Evolutionary conservation across 306 rosid genomes (phyloP), one percentile per base, ranked within the genome.

Genomic region (Trifolium fragiferum): DNA sequence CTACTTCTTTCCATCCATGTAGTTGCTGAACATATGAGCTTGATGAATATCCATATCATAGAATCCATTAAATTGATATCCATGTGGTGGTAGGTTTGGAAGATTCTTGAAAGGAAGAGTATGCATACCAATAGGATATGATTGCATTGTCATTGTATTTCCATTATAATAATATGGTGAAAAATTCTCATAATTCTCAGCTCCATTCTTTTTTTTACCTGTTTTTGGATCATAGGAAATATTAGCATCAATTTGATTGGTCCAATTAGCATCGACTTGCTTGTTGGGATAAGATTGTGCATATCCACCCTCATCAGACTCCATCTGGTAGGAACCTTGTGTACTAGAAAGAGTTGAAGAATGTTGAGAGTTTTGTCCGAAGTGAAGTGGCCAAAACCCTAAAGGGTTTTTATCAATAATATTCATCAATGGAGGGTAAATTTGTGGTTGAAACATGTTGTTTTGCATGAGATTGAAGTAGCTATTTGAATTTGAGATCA

Each of bases 1-100:
- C 75, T 76, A 62, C 46, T 61, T 61, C 78, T 49, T 61, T 74
- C 37, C 70, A 61, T 71, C 53, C 65, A 71, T 53, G 35, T 53
- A 20, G 50, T 54, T 70, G 15, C 37, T 70, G 15, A 70, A 35
- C 65, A 53, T 70, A 1, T 35, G 65, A 54, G 23, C 3, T 53
- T 53, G 74, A 49, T n/a, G 21, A 10, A 16, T 18, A 69, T 57
- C 5, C 25, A 44, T 19, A 76, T 65, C 61, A 30, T 20, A 30
- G 30, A 30, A 33, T 68, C 62, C 75, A 55, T 57, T 30, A 30
- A 18, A 12, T 64, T 23, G 38, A 23, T 54, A 55, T 25, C 43
- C 74, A 14, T 8, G 40, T 13, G 38, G 72, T 13, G 57, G 57
- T 23, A 14, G 38, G 7, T 43, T 23, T 65, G 10, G 10, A 10